These are phyloP conservation scores for Gillenia trifoliata DNA, from an alignment of 306 rosid species.

Conservation along the genomic window DNA sequence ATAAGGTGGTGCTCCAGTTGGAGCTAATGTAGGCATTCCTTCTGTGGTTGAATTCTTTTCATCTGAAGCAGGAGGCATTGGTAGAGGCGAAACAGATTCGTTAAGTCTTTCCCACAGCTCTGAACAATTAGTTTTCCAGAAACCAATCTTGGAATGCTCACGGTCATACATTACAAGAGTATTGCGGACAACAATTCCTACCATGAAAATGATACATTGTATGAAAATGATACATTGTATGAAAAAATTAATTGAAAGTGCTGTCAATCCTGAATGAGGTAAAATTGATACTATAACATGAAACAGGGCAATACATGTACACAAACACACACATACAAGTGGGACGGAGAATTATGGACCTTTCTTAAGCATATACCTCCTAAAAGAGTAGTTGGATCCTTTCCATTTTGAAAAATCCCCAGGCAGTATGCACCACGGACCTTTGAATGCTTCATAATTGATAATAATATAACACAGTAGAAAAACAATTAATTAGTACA, in stretches of 20 bases:
- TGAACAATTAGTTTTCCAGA: constrained; percentile 98
- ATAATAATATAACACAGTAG: constrained; percentile 21
- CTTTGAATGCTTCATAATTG: constrained; percentile 75
- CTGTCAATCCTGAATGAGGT: constrained; percentile 7
- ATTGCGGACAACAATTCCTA: constrained; percentile 90
- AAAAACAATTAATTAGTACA: constrained; percentile 20
- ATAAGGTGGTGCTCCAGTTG: constrained; percentile 43
- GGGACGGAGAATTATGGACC: background rate
- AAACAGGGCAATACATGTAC: background rate
- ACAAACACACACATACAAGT: background rate
- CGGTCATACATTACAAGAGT: constrained; percentile 90
- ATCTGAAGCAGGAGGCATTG: constrained; percentile 40
- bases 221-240: background rate
- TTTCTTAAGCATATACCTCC: constrained; percentile 59
- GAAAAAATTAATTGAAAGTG: constrained; percentile 2
- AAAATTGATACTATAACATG: constrained; percentile 9
- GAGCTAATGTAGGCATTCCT: constrained; percentile 51
- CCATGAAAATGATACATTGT: constrained; percentile 13
- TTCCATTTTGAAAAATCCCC: constrained; percentile 78
- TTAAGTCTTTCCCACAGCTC: constrained; percentile 86
- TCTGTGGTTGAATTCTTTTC: constrained; percentile 28
- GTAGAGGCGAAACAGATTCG: constrained; percentile 44
- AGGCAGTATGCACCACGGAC: constrained; percentile 87
- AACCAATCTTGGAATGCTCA: constrained; percentile 71
- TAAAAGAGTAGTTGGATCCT: constrained; percentile 89